phyloP scores from a whole-genome alignment of 345 rosid genomes.

The Kandelia obovata region DNA sequence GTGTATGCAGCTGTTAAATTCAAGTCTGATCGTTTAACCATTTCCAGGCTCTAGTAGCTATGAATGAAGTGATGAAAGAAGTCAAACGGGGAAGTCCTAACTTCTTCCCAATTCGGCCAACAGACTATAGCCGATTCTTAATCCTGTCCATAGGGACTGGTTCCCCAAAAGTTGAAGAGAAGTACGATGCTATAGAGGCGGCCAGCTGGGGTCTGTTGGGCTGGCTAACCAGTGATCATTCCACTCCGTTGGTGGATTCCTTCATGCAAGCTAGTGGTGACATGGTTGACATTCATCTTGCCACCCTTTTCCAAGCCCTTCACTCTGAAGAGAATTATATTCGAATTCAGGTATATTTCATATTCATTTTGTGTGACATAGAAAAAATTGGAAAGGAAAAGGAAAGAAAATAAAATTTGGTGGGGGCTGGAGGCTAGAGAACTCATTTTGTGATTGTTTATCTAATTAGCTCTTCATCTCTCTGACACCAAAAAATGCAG shows the following conservation, averaged over 20 bases:
- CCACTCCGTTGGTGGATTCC: constrained; percentile 21
- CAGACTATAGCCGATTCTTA: constrained; percentile 15
- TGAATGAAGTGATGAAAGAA: constrained; percentile 25
- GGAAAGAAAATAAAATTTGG: not conserved
- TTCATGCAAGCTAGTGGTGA: constrained; percentile 30
- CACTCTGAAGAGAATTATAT: constrained; percentile 25
- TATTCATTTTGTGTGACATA: not conserved
- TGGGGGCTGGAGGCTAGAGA: not conserved
- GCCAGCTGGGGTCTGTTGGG: constrained; percentile 36
- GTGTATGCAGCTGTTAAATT: not conserved
- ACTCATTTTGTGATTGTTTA: no score
- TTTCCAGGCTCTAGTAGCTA: constrained; percentile 15
- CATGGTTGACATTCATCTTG: constrained; percentile 30
- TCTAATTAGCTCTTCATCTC: no score
- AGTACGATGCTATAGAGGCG: constrained; percentile 19
- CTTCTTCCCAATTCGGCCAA: constrained; percentile 15
- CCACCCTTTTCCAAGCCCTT: constrained; percentile 26
- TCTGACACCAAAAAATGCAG: not conserved
- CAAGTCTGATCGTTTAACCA: no score
- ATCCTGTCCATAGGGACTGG: constrained; percentile 35
- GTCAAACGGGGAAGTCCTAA: constrained; percentile 12
- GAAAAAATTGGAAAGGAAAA: not conserved
- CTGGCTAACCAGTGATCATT: constrained; percentile 20
- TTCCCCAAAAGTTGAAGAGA: constrained; percentile 12
- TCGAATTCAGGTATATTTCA: constrained; percentile 21